These are phyloP conservation scores for Chloranthus sessilifolius DNA, from an alignment of 164 flowering plant genomes.

Conservation along the genomic window DNA sequence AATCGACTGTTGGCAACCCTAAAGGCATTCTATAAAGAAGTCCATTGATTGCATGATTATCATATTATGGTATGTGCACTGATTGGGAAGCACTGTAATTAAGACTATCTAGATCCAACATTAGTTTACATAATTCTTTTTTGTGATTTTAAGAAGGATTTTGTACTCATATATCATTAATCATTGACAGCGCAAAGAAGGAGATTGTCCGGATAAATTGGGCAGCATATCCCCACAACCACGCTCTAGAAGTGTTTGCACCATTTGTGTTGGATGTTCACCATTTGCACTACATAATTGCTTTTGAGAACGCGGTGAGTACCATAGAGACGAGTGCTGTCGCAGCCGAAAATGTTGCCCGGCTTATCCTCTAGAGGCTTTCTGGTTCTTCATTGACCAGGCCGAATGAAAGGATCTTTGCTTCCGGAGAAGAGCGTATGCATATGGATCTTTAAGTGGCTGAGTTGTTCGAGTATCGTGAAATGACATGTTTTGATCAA, in stretches of 20 bases:
- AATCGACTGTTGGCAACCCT: too few relatives aligned
- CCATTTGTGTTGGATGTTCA: slow-evolving; percentile 69
- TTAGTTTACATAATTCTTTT: too few relatives aligned
- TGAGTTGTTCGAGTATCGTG: too few relatives aligned
- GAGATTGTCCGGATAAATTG: slow-evolving; percentile 74
- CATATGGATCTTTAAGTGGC: slow-evolving; percentile 52
- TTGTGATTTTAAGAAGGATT: too few relatives aligned
- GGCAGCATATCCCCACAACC: slow-evolving; percentile 88
- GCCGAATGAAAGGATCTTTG: slow-evolving; percentile 22
- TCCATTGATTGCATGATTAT: too few relatives aligned
- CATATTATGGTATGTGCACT: too few relatives aligned
- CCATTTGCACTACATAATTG: slow-evolving; percentile 83
- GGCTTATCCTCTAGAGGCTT: slow-evolving; percentile 71
- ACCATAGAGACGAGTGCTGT: slow-evolving; percentile 95
- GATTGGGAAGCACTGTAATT: too few relatives aligned
- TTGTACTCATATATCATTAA: too few relatives aligned
- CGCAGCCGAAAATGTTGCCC: slow-evolving; percentile 87
- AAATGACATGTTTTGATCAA: too few relatives aligned
- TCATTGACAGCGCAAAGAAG: slow-evolving; percentile 39
- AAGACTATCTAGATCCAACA: too few relatives aligned
- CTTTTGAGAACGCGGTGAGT: slow-evolving; percentile 96
- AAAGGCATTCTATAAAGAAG: too few relatives aligned
- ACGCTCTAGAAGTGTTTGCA: slow-evolving; percentile 81
- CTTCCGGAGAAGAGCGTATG: slow-evolving; percentile 13
- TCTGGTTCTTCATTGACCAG: slow-evolving; percentile 15